Evolutionary conservation across 169 alveolate species (phyloP).

Genomic region (Theileria equi): DNA sequence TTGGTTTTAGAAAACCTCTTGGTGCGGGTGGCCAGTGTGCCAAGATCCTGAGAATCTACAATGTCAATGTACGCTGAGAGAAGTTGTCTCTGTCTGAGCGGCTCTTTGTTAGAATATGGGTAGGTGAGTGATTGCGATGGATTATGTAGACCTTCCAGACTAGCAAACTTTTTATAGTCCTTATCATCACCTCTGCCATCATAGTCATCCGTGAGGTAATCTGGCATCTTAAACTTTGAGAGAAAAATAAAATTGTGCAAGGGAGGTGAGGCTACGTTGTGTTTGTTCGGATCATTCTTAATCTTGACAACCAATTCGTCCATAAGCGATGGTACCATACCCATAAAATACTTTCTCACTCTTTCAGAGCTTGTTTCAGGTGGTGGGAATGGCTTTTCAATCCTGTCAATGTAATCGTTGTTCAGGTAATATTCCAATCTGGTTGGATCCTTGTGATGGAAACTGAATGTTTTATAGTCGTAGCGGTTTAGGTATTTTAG

Average conservation of each 20-base stretch:
- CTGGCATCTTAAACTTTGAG: conserved; percentile 38
- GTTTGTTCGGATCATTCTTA: conserved; percentile 60
- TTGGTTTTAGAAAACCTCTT: conserved; percentile 37
- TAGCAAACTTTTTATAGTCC: conserved; percentile 44
- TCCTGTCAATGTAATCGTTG: conserved; percentile 39
- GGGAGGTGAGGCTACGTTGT: conserved; percentile 61
- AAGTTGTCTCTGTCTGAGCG: conserved; percentile 46
- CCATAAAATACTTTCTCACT: conserved; percentile 32
- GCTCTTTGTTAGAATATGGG: conserved; percentile 56
- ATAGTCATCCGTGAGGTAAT: conserved; percentile 27
- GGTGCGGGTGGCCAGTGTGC: conserved; percentile 32
- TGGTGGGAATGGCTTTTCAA: conserved; percentile 51
- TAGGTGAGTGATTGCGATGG: conserved; percentile 37
- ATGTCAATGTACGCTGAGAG: conserved; percentile 49
- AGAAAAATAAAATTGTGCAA: conserved; percentile 45
- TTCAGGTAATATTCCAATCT: conserved; percentile 45
- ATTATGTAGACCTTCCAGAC: conserved; percentile 53
- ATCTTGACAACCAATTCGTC: conserved; percentile 53
- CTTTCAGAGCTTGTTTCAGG: conserved; percentile 3
- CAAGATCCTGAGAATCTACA: conserved; percentile 45
- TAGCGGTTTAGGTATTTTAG: conserved; percentile 36
- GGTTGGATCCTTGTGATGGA: conserved; percentile 36
- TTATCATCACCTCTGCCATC: conserved; percentile 7
- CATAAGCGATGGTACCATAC: conserved; percentile 43
- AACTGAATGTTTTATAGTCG: conserved; percentile 46